Percentiles rank a stretch among this genome's conserved stretches.
Conservation (phyloP, 192 early-diverging fungal genomes). For the Coemansia sp. region DNA sequence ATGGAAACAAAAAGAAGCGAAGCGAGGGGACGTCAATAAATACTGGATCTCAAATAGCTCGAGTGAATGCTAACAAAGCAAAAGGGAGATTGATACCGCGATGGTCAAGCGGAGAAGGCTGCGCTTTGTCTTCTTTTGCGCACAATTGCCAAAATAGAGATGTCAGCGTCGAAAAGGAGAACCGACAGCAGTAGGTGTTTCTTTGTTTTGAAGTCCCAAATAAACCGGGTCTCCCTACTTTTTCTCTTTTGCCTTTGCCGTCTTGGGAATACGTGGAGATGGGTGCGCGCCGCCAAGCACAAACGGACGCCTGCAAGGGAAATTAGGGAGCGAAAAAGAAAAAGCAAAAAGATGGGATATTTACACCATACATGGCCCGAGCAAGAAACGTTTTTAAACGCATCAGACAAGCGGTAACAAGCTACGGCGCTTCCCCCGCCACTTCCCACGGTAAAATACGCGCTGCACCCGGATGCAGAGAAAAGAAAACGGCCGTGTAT, state of each 20-base stretch:
- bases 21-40: not conserved
- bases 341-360: not conserved
- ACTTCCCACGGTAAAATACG: not conserved
- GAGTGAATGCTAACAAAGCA: not conserved
- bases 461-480: not conserved
- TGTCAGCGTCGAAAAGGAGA: not conserved
- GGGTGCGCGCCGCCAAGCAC: not conserved
- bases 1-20: not conserved
- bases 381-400: not conserved
- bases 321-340: not conserved
- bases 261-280: not conserved
- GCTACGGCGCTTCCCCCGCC: not conserved
- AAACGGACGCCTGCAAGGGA: not conserved
- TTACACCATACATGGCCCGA: not conserved
- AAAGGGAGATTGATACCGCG: not conserved
- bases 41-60: not conserved
- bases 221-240: constrained; percentile 4
- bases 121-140: not conserved
- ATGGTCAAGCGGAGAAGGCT: not conserved
- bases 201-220: constrained; percentile 9
- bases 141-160: not conserved
- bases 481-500: not conserved
- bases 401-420: not conserved
- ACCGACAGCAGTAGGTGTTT: not conserved
- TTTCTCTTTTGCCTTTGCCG: not conserved